phyloP scores from a whole-genome alignment of 306 rosid genomes.

The Cucurbita moschata region DNA sequence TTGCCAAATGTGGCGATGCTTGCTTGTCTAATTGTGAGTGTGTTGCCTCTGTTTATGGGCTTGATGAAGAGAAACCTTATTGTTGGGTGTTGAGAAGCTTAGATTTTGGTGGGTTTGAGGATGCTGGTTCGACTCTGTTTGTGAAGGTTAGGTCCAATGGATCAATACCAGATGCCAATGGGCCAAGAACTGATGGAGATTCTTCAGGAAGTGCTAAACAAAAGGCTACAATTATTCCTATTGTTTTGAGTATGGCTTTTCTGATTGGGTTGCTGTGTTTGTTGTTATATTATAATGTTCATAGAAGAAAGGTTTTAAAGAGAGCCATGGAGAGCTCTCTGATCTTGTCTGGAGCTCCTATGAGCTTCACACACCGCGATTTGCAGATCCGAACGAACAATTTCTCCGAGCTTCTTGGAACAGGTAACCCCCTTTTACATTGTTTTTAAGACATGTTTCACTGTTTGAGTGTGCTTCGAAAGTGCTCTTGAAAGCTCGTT shows the following conservation, averaged over 20 bases:
- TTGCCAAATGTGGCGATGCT: constrained; percentile 72
- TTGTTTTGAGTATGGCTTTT: constrained; percentile 48
- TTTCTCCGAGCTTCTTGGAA: constrained; percentile 67
- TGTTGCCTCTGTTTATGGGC: constrained; percentile 80
- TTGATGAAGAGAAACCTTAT: constrained; percentile 63
- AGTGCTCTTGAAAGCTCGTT: neutral
- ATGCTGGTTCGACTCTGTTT: constrained; percentile 63
- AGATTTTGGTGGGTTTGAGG: constrained; percentile 88
- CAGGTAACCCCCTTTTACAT: constrained; percentile 25
- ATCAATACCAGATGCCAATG: constrained; percentile 17
- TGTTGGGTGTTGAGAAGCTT: constrained; percentile 74
- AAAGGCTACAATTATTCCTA: constrained; percentile 59
- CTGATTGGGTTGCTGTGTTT: constrained; percentile 54
- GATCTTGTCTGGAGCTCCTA: constrained; percentile 69
- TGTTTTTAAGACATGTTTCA: neutral
- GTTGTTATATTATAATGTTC: constrained; percentile 57
- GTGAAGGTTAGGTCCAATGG: constrained; percentile 58
- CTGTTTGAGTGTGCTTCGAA: neutral
- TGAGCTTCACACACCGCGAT: constrained; percentile 59
- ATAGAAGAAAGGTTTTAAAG: constrained; percentile 44
- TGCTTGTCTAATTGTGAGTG: constrained; percentile 78
- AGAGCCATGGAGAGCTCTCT: constrained; percentile 60
- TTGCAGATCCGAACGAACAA: constrained; percentile 62
- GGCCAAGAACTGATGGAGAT: constrained; percentile 27
- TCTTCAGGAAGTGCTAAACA: constrained; percentile 28